These are phyloP conservation scores for Ogataea paraovalis DNA, from an alignment of 805 yeast genomes.

Conservation along the genomic window DNA sequence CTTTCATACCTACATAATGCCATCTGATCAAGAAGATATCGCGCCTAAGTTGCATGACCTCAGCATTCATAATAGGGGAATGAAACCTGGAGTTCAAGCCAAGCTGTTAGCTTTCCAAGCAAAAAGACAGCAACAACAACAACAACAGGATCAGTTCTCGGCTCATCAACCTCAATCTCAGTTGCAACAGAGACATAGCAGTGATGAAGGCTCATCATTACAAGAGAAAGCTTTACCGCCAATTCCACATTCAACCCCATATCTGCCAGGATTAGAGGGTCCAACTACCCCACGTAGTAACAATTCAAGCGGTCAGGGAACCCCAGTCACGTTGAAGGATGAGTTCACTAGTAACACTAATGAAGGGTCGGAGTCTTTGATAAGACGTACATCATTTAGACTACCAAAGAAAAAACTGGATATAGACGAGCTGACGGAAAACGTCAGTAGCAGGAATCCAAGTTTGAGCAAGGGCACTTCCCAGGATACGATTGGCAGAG, in stretches of 20 bases:
- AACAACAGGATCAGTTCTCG: conserved; percentile 1
- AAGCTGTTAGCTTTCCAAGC: conserved; percentile 84
- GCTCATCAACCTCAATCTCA: conserved; percentile 1
- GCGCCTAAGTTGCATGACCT: conserved; percentile 19
- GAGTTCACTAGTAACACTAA: conserved; percentile 10
- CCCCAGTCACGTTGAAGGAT: conserved; percentile 12
- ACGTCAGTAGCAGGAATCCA: background rate
- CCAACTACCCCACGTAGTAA: conserved; percentile 20
- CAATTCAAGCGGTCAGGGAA: conserved; percentile 13
- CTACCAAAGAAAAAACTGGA: conserved; percentile 13
- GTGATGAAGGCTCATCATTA: conserved; percentile 4
- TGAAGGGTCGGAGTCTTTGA: conserved; percentile 4
- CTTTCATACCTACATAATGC: background rate
- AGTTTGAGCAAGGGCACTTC: background rate
- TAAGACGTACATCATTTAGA: conserved; percentile 26
- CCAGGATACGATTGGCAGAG: background rate
- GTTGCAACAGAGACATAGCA: background rate
- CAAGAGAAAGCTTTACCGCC: conserved; percentile 8
- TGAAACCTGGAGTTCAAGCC: conserved; percentile 81
- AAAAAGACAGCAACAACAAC: conserved; percentile 49
- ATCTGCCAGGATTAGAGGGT: conserved; percentile 6
- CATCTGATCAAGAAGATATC: conserved; percentile 8
- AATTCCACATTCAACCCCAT: conserved; percentile 4
- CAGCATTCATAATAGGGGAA: conserved; percentile 30
- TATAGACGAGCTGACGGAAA: background rate